Conservation (phyloP, 1,284 basidiomycete species). For the Trichosporon sp. region DNA sequence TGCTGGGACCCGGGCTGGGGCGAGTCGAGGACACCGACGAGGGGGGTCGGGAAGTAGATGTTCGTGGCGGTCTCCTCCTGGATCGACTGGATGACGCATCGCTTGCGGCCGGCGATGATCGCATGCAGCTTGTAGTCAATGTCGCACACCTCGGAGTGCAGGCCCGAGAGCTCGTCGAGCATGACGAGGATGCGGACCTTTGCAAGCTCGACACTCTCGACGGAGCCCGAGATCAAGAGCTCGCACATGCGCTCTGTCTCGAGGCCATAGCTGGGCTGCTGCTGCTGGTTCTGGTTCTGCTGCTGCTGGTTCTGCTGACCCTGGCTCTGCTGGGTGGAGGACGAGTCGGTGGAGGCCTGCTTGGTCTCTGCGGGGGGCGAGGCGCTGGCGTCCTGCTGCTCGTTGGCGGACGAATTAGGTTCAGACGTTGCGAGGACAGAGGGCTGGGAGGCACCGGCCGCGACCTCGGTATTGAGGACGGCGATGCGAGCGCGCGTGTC, state of each 20-base stretch:
- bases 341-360: constrained; percentile 2
- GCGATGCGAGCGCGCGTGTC: constrained; percentile 83
- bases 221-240: constrained; percentile 76
- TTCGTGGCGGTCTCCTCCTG: constrained; percentile 97
- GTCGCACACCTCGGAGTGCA: constrained; percentile 85
- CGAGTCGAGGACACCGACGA: constrained; percentile 69
- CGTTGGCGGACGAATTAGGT: constrained; percentile 16
- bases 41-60: constrained; percentile 86
- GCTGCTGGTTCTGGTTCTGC: neutral
- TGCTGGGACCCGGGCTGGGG: constrained; percentile 37
- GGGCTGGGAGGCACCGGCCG: constrained; percentile 24
- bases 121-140: constrained; percentile 93
- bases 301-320: neutral
- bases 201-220: constrained; percentile 86
- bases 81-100: constrained; percentile 79
- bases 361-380: constrained; percentile 2
- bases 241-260: constrained; percentile 92
- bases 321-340: neutral
- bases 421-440: constrained; percentile 35
- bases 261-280: constrained; percentile 58
- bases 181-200: constrained; percentile 85
- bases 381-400: constrained; percentile 9
- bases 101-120: constrained; percentile 86
- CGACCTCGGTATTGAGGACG: constrained; percentile 54
- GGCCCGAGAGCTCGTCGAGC: constrained; percentile 87